Evolutionary conservation across 805 yeast genomes (phyloP).

Genomic region (Starmerella riodocensis): DNA sequence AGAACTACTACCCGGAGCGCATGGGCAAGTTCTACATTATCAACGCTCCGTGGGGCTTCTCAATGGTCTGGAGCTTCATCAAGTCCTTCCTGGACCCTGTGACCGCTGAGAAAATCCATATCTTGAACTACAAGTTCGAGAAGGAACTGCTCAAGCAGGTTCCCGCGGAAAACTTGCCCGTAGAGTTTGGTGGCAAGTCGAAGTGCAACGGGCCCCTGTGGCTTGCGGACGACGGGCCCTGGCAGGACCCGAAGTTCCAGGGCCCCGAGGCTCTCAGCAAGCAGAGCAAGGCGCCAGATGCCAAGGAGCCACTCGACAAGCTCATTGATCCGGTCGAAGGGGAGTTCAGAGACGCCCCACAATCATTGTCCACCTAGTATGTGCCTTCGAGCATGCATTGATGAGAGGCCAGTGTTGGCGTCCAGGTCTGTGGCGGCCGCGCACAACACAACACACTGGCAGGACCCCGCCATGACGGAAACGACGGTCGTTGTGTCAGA

Average conservation of each 20-base stretch:
- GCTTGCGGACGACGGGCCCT: constrained; percentile 87
- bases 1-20: constrained; percentile 95
- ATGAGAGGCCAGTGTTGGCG: no score
- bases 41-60: constrained; percentile 95
- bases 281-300: not conserved
- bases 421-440: no score
- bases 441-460: no score
- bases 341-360: constrained; percentile 5
- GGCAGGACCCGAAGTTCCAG: constrained; percentile 80
- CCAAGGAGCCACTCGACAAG: not conserved
- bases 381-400: no score
- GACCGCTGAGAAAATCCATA: constrained; percentile 87
- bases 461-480: no score
- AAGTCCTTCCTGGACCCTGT: constrained; percentile 95
- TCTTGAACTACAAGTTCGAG: constrained; percentile 65
- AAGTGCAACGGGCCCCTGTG: constrained; percentile 55
- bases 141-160: constrained; percentile 80
- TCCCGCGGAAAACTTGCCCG: constrained; percentile 84
- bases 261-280: constrained; percentile 67
- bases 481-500: no score
- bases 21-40: constrained; percentile 96
- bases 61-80: constrained; percentile 81
- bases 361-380: not conserved
- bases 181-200: constrained; percentile 77
- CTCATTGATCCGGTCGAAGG: not conserved